phyloP scores from a whole-genome alignment of 176 grass and related monocot genomes.

The Poa annua region DNA sequence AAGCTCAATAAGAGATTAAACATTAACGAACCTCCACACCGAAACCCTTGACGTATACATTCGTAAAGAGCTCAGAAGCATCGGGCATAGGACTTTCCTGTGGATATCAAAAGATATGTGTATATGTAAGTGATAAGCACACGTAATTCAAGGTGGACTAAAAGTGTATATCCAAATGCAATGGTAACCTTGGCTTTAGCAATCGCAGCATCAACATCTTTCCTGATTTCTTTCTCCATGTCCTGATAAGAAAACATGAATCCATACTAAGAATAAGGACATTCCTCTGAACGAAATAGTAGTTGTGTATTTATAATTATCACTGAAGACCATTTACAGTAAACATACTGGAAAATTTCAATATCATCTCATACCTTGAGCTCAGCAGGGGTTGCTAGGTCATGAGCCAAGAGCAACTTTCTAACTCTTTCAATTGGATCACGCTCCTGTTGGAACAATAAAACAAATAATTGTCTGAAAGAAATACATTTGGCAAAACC shows the following conservation, averaged over 20 bases:
- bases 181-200: slow-evolving; percentile 81
- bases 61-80: slow-evolving; percentile 81
- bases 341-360: not conserved
- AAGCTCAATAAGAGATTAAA: slow-evolving; percentile 19
- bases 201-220: slow-evolving; percentile 85
- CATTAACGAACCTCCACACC: slow-evolving; percentile 67
- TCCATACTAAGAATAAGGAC: not conserved
- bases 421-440: slow-evolving; percentile 94
- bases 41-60: slow-evolving; percentile 84
- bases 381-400: slow-evolving; percentile 71
- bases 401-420: slow-evolving; percentile 84
- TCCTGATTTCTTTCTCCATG: slow-evolving; percentile 92
- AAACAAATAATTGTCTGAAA: slow-evolving; percentile 27
- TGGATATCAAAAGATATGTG: slow-evolving; percentile 40
- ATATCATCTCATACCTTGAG: slow-evolving; percentile 70
- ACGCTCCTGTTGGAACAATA: slow-evolving; percentile 64
- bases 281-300: not conserved
- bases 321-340: not conserved
- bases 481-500: not conserved
- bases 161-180: slow-evolving; percentile 14
- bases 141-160: slow-evolving; percentile 19
- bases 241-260: slow-evolving; percentile 59
- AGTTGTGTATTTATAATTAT: not conserved
- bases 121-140: slow-evolving; percentile 39
- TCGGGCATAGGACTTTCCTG: slow-evolving; percentile 94